Evolutionary conservation across 2,329 filamentous ascomycete genomes (phyloP), one percentile per base, ranked within the genome.

Genomic region (Bipolaris cookei): DNA sequence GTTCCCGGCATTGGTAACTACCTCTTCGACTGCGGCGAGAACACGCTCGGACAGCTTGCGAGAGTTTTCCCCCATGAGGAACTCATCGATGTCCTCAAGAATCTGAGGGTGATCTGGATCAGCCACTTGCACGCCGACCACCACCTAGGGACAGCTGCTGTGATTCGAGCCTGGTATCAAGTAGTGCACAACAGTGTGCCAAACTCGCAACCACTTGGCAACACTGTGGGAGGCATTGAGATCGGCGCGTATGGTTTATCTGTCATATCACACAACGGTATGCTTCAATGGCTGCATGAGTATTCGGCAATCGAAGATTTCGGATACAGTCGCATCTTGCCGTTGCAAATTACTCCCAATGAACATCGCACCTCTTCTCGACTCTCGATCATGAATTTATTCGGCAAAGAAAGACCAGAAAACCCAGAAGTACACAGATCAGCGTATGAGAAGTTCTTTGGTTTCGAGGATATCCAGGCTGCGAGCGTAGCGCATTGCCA

Each of bases 81-180:
- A 62, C 80, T 94, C 3, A 80, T 81, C 25, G 82, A 88, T n/a
- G 82, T 97, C 11, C 80, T 99, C n/a, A 83, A 81, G 57, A 88
- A 96, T 61, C 81, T 99, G 41, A 89, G 88, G 51, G 86, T 87
- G 65, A 88, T 99, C 61, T 96, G 92, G 87, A 95, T 99, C 77
- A 96, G 91, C 75, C 95, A 99, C 78, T 81, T 96, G 61, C 95
- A 99, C 76, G 95, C 95, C 4, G 95, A 99, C 78, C 95, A 99
- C 77, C 95, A 98, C 72, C 84, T 99, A 18, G 95, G 95, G 25
- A 90, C 88, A 1, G 83, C 86, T n/a, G 85, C 88, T 5, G 80
- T 98, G n/a, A 86, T 98, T 69, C 88, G 86, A 68, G 90, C 90
- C 5, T 97, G 92, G 91, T 87, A 91, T 63, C 68, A 81, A 52